Conservation (phyloP, 202 grass and related monocot genomes). For the Setaria italica region DNA sequence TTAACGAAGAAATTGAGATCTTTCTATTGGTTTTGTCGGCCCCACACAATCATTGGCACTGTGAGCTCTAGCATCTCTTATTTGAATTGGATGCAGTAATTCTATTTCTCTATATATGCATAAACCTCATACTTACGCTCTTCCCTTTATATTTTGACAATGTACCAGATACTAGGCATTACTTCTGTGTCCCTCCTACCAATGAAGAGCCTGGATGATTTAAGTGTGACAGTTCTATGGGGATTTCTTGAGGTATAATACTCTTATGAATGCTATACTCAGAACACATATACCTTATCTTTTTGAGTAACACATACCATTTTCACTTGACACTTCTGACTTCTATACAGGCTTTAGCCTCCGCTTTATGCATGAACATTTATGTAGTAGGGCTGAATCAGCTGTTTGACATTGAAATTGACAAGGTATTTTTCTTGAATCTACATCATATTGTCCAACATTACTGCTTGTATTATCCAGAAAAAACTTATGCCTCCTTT, state of each 20-base stretch:
- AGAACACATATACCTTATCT: not conserved
- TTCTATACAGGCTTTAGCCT: conserved; percentile 57
- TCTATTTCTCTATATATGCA: not conserved
- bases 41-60: conserved; percentile 83
- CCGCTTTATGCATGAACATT: conserved; percentile 88
- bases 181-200: conserved; percentile 81
- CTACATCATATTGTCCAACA: not conserved
- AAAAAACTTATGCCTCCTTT: conserved; percentile 24
- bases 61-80: conserved; percentile 48
- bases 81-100: not conserved
- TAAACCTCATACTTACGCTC: not conserved
- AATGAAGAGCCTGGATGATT: conserved; percentile 59
- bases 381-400: conserved; percentile 92
- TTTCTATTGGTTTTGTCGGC: conserved; percentile 76
- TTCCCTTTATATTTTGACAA: conserved; percentile 25
- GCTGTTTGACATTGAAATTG: conserved; percentile 84
- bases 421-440: conserved; percentile 56
- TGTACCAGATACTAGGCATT: conserved; percentile 73
- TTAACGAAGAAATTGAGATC: conserved; percentile 44
- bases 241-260: conserved; percentile 68
- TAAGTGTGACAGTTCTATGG: conserved; percentile 50
- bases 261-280: not conserved
- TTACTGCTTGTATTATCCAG: not conserved
- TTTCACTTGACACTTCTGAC: not conserved
- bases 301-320: not conserved